These are phyloP conservation scores for Emergomyces africanus DNA, from an alignment of 2,329 filamentous ascomycete genomes.

Conservation along the genomic window DNA sequence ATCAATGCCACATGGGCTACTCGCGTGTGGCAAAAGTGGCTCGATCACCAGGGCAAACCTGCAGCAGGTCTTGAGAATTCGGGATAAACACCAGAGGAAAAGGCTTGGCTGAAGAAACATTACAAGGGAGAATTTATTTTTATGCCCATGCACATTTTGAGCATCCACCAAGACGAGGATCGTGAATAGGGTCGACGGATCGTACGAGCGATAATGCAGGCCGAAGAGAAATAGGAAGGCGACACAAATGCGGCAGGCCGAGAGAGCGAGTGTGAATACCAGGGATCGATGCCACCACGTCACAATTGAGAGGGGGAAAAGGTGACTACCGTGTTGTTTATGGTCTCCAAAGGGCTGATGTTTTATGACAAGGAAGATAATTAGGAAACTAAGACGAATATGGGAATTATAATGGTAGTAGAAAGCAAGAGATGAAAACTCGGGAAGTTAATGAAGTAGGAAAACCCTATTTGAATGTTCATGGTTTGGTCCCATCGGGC, in stretches of 20 bases:
- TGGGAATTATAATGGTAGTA: slow-evolving; percentile 3
- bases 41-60: not conserved
- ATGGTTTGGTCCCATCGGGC: not conserved
- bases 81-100: slow-evolving; percentile 16
- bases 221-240: slow-evolving; percentile 4
- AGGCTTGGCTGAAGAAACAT: slow-evolving; percentile 24
- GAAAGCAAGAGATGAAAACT: not conserved
- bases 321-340: slow-evolving; percentile 7
- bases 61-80: not conserved
- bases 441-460: not conserved
- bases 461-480: not conserved
- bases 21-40: slow-evolving; percentile 5
- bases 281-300: slow-evolving; percentile 13
- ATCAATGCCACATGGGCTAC: slow-evolving; percentile 7
- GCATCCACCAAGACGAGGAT: slow-evolving; percentile 26
- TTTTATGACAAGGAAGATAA: slow-evolving; percentile 10
- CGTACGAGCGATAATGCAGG: slow-evolving; percentile 12
- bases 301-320: slow-evolving; percentile 9
- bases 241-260: not conserved
- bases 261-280: not conserved
- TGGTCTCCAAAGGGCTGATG: slow-evolving; percentile 5
- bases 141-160: slow-evolving; percentile 18
- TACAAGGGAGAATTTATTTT: slow-evolving; percentile 24
- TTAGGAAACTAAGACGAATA: slow-evolving; percentile 13
- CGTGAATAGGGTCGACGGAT: slow-evolving; percentile 23